These are phyloP conservation scores for Suillus decipiens DNA, from an alignment of 768 basidiomycete genomes.

Conservation along the genomic window DNA sequence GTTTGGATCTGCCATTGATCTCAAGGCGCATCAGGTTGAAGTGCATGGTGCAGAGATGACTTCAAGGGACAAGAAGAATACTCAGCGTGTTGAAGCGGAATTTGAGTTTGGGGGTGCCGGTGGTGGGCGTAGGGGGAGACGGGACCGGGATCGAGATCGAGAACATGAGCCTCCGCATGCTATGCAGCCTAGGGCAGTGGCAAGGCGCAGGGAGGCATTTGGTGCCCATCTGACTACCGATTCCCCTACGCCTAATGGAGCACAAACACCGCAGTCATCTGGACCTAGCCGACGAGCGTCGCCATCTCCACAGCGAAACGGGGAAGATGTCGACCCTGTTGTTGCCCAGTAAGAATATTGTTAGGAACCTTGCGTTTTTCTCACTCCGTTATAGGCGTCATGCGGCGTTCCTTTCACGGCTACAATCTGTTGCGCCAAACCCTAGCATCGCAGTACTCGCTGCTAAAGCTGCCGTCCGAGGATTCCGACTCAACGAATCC, in stretches of 20 bases:
- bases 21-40: conserved; percentile 89
- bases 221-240: conserved; percentile 57
- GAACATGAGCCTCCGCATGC: conserved; percentile 50
- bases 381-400: conserved; percentile 53
- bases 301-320: conserved; percentile 30
- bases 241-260: conserved; percentile 19
- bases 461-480: conserved; percentile 74
- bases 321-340: conserved; percentile 53
- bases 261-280: conserved; percentile 14
- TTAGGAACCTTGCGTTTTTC: conserved; percentile 1
- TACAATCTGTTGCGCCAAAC: conserved; percentile 60
- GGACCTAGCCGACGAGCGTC: conserved; percentile 31
- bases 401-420: conserved; percentile 59
- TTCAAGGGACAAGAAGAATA: conserved; percentile 66
- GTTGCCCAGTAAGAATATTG: conserved; percentile 49
- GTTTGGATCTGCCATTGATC: conserved; percentile 83
- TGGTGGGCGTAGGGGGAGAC: conserved; percentile 46
- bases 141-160: conserved; percentile 49
- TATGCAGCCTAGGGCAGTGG: conserved; percentile 31
- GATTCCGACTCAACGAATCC: conserved; percentile 76
- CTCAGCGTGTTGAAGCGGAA: conserved; percentile 61
- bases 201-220: conserved; percentile 62
- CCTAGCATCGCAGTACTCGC: conserved; percentile 59
- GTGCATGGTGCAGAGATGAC: conserved; percentile 78
- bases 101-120: conserved; percentile 69